These are phyloP conservation scores for Penicillium arizonense DNA, from an alignment of 495 filamentous ascomycete species.

Conservation along the genomic window DNA sequence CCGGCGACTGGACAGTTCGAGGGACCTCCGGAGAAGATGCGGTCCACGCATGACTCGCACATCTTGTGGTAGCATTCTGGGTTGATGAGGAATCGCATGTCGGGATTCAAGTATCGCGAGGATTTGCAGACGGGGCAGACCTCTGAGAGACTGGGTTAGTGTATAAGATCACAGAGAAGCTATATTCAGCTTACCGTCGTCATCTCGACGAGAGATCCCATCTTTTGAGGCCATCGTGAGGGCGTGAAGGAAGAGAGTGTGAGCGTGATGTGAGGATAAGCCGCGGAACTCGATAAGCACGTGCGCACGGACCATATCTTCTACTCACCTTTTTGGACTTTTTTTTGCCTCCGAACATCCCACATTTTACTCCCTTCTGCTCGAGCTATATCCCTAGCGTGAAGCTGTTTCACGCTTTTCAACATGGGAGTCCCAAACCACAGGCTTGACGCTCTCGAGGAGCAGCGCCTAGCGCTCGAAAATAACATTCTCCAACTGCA, in stretches of 20 bases:
- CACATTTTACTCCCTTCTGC: not conserved
- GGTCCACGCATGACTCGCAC: constrained; percentile 92
- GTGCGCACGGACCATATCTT: constrained; percentile 20
- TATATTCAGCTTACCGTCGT: constrained; percentile 43
- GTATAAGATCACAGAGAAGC: not conserved
- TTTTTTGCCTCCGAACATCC: constrained; percentile 6
- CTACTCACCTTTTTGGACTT: not conserved
- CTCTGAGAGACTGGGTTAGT: constrained; percentile 49
- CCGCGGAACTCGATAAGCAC: constrained; percentile 16
- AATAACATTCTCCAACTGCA: constrained; percentile 70
- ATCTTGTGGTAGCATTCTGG: constrained; percentile 99
- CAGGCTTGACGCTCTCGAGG: constrained; percentile 57
- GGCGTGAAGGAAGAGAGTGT: not conserved
- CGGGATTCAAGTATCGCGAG: constrained; percentile 87
- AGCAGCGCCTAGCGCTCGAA: constrained; percentile 72
- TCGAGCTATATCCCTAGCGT: not conserved
- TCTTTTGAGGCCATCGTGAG: constrained; percentile 36
- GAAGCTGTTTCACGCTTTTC: not conserved
- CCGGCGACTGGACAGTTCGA: constrained; percentile 86
- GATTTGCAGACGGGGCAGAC: constrained; percentile 97
- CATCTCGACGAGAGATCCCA: constrained; percentile 42
- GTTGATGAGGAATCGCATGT: constrained; percentile 93
- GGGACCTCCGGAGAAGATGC: constrained; percentile 88
- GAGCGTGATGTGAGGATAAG: constrained; percentile 8
- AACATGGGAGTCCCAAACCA: constrained; percentile 35